phyloP scores from a whole-genome alignment of 148 eudicot genomes.

The Limonium bicolor region DNA sequence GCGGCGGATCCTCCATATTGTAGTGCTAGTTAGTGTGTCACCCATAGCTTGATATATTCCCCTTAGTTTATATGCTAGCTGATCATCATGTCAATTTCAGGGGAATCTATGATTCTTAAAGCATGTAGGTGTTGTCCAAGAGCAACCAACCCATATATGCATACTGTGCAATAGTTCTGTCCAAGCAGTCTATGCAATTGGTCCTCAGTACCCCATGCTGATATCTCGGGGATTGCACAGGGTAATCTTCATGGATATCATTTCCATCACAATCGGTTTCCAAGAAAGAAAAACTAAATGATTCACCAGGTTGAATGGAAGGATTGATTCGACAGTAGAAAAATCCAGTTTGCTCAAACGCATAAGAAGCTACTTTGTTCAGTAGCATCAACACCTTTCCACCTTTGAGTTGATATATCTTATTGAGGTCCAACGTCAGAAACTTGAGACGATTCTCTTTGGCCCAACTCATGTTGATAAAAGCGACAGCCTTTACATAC shows the following conservation, averaged over 20 bases:
- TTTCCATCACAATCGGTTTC: slow-evolving; percentile 12
- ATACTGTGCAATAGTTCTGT: slow-evolving; percentile 91
- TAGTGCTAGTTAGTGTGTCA: slow-evolving; percentile 79
- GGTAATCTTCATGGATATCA: slow-evolving; percentile 15
- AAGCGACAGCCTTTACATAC: slow-evolving; percentile 48
- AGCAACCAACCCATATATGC: slow-evolving; percentile 85
- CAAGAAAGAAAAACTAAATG: not conserved
- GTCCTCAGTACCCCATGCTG: slow-evolving; percentile 84
- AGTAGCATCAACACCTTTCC: slow-evolving; percentile 51
- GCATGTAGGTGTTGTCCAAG: slow-evolving; percentile 67
- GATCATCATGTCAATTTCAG: slow-evolving; percentile 65
- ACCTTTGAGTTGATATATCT: too few relatives aligned
- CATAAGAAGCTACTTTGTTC: slow-evolving; percentile 75
- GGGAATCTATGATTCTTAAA: slow-evolving; percentile 36
- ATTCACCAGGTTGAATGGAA: slow-evolving; percentile 16
- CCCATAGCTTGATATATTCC: slow-evolving; percentile 83
- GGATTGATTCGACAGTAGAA: slow-evolving; percentile 58
- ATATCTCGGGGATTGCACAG: slow-evolving; percentile 28
- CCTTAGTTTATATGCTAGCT: slow-evolving; percentile 67
- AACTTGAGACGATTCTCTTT: slow-evolving; percentile 48
- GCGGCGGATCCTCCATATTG: slow-evolving; percentile 98
- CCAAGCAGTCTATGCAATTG: slow-evolving; percentile 91
- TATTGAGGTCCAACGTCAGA: slow-evolving; percentile 58
- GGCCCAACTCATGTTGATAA: slow-evolving; percentile 31
- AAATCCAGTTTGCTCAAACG: slow-evolving; percentile 62